Percentiles rank a stretch among this genome's conserved stretches.
These are phyloP conservation scores for Diaporthe batatas DNA, from an alignment of 2,329 filamentous ascomycete species.

Conservation along the genomic window DNA sequence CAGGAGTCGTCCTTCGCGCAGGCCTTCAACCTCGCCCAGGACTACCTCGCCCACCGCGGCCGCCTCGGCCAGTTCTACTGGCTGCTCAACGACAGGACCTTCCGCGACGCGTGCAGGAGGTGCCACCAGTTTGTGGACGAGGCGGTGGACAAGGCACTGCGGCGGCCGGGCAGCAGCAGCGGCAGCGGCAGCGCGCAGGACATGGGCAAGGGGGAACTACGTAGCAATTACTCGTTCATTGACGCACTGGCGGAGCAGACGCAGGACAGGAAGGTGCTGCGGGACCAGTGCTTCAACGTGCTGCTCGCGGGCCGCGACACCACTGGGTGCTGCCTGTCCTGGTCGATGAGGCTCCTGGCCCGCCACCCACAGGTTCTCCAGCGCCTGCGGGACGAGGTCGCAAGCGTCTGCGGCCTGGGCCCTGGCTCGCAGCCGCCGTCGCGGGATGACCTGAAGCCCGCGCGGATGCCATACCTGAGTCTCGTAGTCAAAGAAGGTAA, in stretches of 20 bases:
- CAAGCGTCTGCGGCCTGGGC: constrained; percentile 40
- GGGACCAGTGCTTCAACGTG: constrained; percentile 46
- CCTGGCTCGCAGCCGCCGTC: constrained; percentile 39
- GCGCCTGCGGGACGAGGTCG: constrained; percentile 44
- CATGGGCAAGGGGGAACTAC: background rate
- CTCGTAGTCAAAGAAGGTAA: constrained; percentile 43
- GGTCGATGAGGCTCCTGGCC: constrained; percentile 47
- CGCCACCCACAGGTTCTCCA: constrained; percentile 44
- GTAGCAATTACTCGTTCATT: constrained; percentile 26
- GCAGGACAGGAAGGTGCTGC: constrained; percentile 39
- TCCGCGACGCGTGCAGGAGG: constrained; percentile 24
- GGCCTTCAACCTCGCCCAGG: constrained; percentile 24
- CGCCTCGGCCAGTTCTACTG: constrained; percentile 28
- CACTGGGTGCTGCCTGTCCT: constrained; percentile 46
- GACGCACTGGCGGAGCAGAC: constrained; percentile 19
- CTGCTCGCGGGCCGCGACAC: constrained; percentile 46
- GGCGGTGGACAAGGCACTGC: constrained; percentile 29
- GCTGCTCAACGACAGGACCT: constrained; percentile 25
- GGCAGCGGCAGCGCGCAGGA: background rate
- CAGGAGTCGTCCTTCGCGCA: constrained; percentile 28
- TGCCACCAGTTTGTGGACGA: constrained; percentile 21
- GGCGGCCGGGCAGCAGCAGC: background rate
- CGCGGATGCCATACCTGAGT: constrained; percentile 44
- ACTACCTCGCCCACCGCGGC: constrained; percentile 31
- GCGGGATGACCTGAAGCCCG: constrained; percentile 42